Conservation (phyloP, 805 yeast species). For the Candida jianshihensis region DNA sequence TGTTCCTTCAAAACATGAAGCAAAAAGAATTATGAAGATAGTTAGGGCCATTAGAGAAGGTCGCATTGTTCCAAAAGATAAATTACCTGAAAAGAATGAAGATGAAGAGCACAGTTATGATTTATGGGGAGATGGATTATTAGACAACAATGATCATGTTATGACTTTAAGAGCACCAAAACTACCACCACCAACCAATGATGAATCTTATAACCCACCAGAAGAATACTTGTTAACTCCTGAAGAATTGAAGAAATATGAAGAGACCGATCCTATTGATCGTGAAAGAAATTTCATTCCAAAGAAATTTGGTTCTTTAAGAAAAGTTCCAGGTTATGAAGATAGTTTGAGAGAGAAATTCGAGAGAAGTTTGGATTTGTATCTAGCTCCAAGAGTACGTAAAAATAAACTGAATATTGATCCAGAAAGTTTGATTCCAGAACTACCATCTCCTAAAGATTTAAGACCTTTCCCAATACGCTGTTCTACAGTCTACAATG, state of each 20-base stretch:
- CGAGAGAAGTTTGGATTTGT: conserved; percentile 89
- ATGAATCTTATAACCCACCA: conserved; percentile 96
- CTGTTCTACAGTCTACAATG: conserved; percentile 75
- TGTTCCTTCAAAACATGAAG: conserved; percentile 95
- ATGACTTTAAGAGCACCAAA: conserved; percentile 96
- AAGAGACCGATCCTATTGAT: conserved; percentile 62
- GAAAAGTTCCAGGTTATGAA: conserved; percentile 90
- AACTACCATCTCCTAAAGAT: conserved; percentile 94
- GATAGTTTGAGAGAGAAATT: conserved; percentile 84
- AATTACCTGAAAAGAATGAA: conserved; percentile 41
- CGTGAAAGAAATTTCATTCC: conserved; percentile 78
- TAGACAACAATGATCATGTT: conserved; percentile 61
- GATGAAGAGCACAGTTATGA: conserved; percentile 58
- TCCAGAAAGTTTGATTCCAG: conserved; percentile 93
- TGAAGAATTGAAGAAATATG: conserved; percentile 72
- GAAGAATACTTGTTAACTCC: conserved; percentile 81
- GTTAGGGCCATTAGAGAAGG: conserved; percentile 97
- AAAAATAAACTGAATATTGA: conserved; percentile 87
- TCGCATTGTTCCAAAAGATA: conserved; percentile 71
- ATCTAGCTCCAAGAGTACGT: conserved; percentile 93
- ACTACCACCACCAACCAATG: conserved; percentile 91
- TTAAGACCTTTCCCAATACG: conserved; percentile 93
- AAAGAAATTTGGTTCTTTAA: conserved; percentile 69
- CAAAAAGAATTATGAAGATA: conserved; percentile 91
- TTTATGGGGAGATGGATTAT: conserved; percentile 76